Conservation (phyloP, 2,329 filamentous ascomycete genomes). For the Aspergillus hiratsukae region DNA sequence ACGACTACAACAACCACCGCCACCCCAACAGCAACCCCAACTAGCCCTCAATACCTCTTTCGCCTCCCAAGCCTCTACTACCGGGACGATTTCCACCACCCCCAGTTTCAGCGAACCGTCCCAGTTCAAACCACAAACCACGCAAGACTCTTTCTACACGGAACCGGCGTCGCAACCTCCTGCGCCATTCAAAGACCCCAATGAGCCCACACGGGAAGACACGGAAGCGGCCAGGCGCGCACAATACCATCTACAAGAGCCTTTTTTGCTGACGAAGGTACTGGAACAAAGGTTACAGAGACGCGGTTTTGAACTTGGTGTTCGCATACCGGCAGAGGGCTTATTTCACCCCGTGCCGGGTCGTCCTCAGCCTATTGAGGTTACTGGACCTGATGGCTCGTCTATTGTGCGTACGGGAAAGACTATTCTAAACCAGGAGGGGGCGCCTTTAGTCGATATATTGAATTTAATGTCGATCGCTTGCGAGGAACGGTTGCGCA, state of each 20-base stretch:
- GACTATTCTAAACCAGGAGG: constrained; percentile 66
- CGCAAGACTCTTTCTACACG: constrained; percentile 59
- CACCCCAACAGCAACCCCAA: constrained; percentile 19
- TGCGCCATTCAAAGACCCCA: constrained; percentile 61
- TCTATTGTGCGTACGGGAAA: constrained; percentile 61
- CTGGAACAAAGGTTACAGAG: constrained; percentile 54
- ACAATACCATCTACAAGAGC: constrained; percentile 67
- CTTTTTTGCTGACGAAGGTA: constrained; percentile 64
- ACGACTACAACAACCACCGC: constrained; percentile 40
- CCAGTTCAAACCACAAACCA: constrained; percentile 51
- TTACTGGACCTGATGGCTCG: constrained; percentile 58
- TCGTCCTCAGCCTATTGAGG: constrained; percentile 43
- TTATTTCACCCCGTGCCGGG: constrained; percentile 43
- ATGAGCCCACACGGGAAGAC: constrained; percentile 61
- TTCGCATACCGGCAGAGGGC: constrained; percentile 56
- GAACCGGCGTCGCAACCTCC: constrained; percentile 59
- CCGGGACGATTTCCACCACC: constrained; percentile 38
- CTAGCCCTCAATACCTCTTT: constrained; percentile 43
- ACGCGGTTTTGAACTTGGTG: constrained; percentile 55
- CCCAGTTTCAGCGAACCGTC: constrained; percentile 49
- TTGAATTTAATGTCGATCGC: constrained; percentile 77
- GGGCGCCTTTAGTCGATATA: constrained; percentile 71
- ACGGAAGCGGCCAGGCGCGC: constrained; percentile 56
- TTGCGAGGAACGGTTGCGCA: constrained; percentile 71
- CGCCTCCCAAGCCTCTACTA: constrained; percentile 37